Evolutionary conservation across 192 early-diverging fungal genomes (phyloP), one percentile per base, ranked within the genome.

Genomic region (Podila horticola): DNA sequence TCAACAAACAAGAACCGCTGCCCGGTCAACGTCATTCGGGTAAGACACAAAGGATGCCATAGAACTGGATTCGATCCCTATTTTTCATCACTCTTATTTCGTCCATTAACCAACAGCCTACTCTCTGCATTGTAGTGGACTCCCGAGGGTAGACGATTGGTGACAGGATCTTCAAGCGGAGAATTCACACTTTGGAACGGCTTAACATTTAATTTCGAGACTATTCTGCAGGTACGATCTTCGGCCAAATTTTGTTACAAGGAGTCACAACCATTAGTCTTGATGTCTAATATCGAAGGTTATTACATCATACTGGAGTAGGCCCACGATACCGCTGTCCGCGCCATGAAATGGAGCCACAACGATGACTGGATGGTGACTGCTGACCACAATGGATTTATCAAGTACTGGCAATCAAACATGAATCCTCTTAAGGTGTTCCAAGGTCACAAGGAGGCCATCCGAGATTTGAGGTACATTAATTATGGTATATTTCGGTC

Each of bases 181-280:
- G 97, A 98, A 83, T 96, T 99, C 66, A 99, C 97, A 4, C 83
- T 98, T 30, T 99, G 98, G 98, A 98, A 96, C 75, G 97, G 97
- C 3, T 85, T 98, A 28, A 96, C 95, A 1, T 98, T 99, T 74
- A 99, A 99, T 77, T 99, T 98, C 83, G 98, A 98, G 72, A 98
- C 95, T 15, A 97, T 97, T 83, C 86, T 97, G 68, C 95, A 97
- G 84, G 91, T 88, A 86, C 48, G 49, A 67, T 20, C 19, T 19
- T 15, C n/a, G 41, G 3, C 13, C 13, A 45, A 24, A 45, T 3
- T 10, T 17, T 45, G 41, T 17, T 45, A 13, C 15, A 0, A 15
- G 41, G 2, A 45, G 12, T 1, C 15, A 17, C 41, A 15, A 4
- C 41, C 3, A 17, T 4, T 9, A 3, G 41, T 45, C 13, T 15